Evolutionary conservation across 75 land plant genomes (phyloP).

Genomic region (Pinus tabuliformis): DNA sequence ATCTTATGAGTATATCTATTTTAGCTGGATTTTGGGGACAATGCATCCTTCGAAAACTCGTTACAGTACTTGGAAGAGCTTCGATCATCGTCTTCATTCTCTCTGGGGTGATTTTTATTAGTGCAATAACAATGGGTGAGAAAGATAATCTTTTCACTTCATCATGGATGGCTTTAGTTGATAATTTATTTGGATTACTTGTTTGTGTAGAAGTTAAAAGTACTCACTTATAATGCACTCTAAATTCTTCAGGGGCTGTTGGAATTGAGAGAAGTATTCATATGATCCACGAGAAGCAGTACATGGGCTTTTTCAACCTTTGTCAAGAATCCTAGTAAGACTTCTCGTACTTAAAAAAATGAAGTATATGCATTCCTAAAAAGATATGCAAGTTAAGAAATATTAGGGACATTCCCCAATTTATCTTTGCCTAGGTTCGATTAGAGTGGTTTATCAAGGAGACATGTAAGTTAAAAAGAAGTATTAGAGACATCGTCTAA

Average conservation of each 20-base stretch:
- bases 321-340: background rate
- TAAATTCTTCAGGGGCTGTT: background rate
- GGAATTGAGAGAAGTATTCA: conserved; percentile 8
- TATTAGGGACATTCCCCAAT: background rate
- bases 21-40: conserved; percentile 87
- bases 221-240: too few species aligned
- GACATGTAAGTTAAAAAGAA: background rate
- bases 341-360: background rate
- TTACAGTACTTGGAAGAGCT: conserved; percentile 49
- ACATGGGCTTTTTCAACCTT: conserved; percentile 6
- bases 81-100: conserved; percentile 81
- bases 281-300: conserved; percentile 7
- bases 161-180: background rate
- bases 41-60: conserved; percentile 41
- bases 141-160: too few species aligned
- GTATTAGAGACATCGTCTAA: background rate
- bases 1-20: conserved; percentile 53
- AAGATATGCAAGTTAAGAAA: background rate
- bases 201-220: background rate
- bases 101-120: conserved; percentile 60
- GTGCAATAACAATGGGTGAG: conserved; percentile 79
- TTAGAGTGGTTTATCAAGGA: background rate
- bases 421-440: background rate
- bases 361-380: background rate
- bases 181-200: background rate